Conservation (phyloP, 2,329 filamentous ascomycete genomes). For the Periconia sp. region DNA sequence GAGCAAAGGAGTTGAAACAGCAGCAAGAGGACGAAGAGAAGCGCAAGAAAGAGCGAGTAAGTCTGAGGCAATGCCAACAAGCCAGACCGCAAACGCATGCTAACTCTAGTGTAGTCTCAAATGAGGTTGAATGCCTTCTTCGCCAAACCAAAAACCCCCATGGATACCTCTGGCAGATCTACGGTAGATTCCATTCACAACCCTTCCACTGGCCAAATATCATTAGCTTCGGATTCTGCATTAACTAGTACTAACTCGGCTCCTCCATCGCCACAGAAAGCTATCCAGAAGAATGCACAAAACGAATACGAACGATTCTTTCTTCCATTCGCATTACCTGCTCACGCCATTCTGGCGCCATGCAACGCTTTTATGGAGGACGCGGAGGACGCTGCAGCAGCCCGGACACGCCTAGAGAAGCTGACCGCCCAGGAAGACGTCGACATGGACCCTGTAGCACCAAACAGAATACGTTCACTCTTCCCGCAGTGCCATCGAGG, state of each 20-base stretch:
- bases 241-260: slow-evolving; percentile 29
- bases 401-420: slow-evolving; percentile 33
- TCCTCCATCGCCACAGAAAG: slow-evolving; percentile 43
- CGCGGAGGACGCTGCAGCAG: slow-evolving; percentile 32
- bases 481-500: slow-evolving; percentile 26
- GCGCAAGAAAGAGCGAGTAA: slow-evolving; percentile 47
- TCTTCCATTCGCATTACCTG: slow-evolving; percentile 79
- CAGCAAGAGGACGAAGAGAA: slow-evolving; percentile 48
- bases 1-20: slow-evolving; percentile 52
- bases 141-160: slow-evolving; percentile 45
- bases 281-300: slow-evolving; percentile 35
- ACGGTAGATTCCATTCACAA: slow-evolving; percentile 41
- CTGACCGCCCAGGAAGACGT: slow-evolving; percentile 23
- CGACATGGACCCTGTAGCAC: slow-evolving; percentile 18
- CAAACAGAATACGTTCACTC: slow-evolving; percentile 22
- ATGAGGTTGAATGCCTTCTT: slow-evolving; percentile 54
- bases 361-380: slow-evolving; percentile 45
- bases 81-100: slow-evolving; percentile 12
- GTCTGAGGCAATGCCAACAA: slow-evolving; percentile 21
- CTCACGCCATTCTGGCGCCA: slow-evolving; percentile 73
- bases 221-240: slow-evolving; percentile 28
- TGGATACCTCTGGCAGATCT: slow-evolving; percentile 31
- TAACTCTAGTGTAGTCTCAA: slow-evolving; percentile 43
- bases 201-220: slow-evolving; percentile 33
- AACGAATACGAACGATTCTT: slow-evolving; percentile 68